Conservation (phyloP, 2,329 filamentous ascomycete genomes). For the Scleromitrula shiraiana region DNA sequence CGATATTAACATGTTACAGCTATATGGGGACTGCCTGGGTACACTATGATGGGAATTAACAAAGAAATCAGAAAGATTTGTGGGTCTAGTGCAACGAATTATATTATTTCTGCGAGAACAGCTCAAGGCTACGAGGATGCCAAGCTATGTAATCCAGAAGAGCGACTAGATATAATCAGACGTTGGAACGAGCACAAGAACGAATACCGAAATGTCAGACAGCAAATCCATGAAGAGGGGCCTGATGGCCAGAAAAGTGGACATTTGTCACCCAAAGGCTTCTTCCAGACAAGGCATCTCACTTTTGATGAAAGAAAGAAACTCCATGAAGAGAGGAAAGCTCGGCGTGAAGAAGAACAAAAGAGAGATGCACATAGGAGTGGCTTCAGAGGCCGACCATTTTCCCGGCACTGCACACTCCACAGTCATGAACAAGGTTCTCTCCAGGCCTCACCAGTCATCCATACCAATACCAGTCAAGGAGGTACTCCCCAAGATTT, state of each 20-base stretch:
- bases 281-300: conserved; percentile 40
- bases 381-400: no score
- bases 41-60: conserved; percentile 75
- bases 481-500: conserved; percentile 48
- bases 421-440: conserved; percentile 20
- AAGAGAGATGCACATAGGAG: conserved; percentile 21
- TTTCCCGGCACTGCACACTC: conserved; percentile 17
- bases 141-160: conserved; percentile 43
- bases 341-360: conserved; percentile 22
- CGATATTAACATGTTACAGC: conserved; percentile 32
- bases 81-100: conserved; percentile 64
- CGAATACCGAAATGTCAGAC: conserved; percentile 32
- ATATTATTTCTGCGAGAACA: conserved; percentile 70
- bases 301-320: conserved; percentile 45
- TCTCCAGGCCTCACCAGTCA: conserved; percentile 12
- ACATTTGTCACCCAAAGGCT: conserved; percentile 34
- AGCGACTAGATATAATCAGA: conserved; percentile 55
- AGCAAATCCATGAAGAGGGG: conserved; percentile 28
- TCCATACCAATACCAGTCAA: conserved; percentile 1
- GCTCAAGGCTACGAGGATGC: conserved; percentile 67
- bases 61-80: conserved; percentile 67
- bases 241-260: conserved; percentile 24
- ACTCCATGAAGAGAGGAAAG: conserved; percentile 40
- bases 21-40: conserved; percentile 66
- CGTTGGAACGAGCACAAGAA: conserved; percentile 39